phyloP scores from a whole-genome alignment of 1,139 yeast genomes.

The Saccharomyces hybrid region DNA sequence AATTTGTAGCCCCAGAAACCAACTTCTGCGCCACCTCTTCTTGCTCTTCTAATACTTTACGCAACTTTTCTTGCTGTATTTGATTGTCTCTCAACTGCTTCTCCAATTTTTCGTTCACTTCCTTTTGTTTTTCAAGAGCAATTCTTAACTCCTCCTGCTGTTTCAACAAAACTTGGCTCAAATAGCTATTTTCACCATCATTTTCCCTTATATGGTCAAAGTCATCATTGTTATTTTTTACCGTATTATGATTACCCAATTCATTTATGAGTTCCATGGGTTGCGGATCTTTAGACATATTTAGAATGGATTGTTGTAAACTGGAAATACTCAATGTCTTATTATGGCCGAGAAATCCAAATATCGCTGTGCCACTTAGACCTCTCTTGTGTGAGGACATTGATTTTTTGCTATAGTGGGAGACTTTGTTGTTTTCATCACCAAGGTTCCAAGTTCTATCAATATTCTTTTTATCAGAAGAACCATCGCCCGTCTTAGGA shows the following conservation, averaged over 20 bases:
- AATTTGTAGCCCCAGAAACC: conserved; percentile 6
- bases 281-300: conserved; percentile 1
- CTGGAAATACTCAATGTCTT: conserved; percentile 36
- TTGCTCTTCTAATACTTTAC: conserved; percentile 21
- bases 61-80: conserved; percentile 24
- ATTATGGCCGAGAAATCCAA: conserved; percentile 51
- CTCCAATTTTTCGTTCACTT: conserved; percentile 25
- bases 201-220: background rate
- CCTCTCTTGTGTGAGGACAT: conserved; percentile 28
- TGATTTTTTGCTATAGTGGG: conserved; percentile 2
- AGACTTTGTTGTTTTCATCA: conserved; percentile 4
- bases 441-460: conserved; percentile 6
- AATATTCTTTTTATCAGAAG: background rate
- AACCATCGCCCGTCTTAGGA: background rate
- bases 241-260: background rate
- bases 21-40: conserved; percentile 16
- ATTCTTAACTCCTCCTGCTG: conserved; percentile 27
- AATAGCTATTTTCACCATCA: conserved; percentile 2
- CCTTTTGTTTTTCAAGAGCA: conserved; percentile 28
- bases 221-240: background rate
- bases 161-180: conserved; percentile 21
- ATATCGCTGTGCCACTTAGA: conserved; percentile 55
- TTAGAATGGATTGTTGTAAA: conserved; percentile 9
- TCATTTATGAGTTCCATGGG: background rate
- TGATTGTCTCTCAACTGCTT: conserved; percentile 24